Evolutionary conservation across 2,329 filamentous ascomycete species (phyloP).

Genomic region (Lomentospora prolificans): DNA sequence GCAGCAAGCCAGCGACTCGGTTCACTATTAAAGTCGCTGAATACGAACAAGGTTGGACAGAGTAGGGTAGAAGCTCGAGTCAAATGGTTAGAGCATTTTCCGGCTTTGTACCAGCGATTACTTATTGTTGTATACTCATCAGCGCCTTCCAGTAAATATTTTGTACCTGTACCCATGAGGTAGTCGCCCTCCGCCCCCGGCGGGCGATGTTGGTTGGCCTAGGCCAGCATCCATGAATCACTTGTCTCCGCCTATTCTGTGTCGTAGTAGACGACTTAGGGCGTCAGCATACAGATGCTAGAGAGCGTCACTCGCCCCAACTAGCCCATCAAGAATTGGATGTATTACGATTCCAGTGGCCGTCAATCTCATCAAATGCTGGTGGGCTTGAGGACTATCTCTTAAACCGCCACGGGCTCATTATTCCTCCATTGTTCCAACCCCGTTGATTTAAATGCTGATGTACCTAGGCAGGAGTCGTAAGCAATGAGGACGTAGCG

Average conservation of each 20-base stretch:
- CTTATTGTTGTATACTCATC: too few species aligned
- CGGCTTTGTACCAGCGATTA: too few species aligned
- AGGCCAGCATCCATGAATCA: neutral
- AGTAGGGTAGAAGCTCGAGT: too few species aligned
- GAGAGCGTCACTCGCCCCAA: neutral
- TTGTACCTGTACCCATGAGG: too few species aligned
- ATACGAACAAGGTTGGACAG: too few species aligned
- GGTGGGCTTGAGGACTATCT: neutral
- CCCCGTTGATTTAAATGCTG: neutral
- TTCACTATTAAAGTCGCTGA: too few species aligned
- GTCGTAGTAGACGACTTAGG: neutral
- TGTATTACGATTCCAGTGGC: neutral
- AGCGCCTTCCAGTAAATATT: too few species aligned
- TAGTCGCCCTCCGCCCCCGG: too few species aligned
- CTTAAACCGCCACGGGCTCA: neutral
- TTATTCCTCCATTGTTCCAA: neutral
- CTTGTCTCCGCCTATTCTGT: neutral
- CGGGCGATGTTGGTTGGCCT: too few species aligned
- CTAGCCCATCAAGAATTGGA: neutral
- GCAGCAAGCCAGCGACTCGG: too few species aligned
- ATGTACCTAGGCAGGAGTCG: neutral
- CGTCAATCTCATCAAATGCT: neutral
- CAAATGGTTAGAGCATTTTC: too few species aligned
- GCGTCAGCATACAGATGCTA: neutral
- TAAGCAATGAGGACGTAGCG: neutral